A percentile compares a stretch with the other conserved stretches of the same genome.
Conservation (phyloP, 495 filamentous ascomycete genomes). For the Penicillium arizonense region DNA sequence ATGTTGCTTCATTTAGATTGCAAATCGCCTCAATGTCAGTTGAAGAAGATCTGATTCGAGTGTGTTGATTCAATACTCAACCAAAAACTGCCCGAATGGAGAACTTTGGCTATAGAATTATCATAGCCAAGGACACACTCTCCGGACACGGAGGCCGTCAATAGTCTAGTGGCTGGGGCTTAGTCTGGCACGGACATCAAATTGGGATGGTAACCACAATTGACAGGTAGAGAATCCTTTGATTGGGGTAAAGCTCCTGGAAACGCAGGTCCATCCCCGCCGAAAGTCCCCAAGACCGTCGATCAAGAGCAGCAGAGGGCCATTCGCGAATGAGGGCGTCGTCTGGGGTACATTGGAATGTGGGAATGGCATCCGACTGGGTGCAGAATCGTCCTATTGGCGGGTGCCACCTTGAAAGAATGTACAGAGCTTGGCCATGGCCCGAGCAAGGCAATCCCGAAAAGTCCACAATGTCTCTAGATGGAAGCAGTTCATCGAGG, state of each 20-base stretch:
- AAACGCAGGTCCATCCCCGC: no score
- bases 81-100: background rate
- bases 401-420: conserved; percentile 2
- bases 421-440: conserved; percentile 3
- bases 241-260: background rate
- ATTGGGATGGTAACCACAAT: background rate
- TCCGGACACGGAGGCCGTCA: background rate
- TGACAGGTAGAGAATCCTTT: background rate
- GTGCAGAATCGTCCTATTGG: conserved; percentile 7
- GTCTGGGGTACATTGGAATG: conserved; percentile 19
- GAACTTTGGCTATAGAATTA: background rate
- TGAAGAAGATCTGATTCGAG: background rate
- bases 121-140: background rate
- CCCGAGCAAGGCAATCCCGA: background rate
- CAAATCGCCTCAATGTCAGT: background rate
- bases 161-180: background rate
- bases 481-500: background rate
- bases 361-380: background rate
- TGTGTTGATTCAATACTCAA: background rate
- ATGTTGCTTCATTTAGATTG: background rate
- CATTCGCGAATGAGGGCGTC: conserved; percentile 5
- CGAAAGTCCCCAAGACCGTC: background rate
- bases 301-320: background rate
- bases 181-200: background rate
- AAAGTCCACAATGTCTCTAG: background rate